Base-by-base conservation (phyloP, 441 rosid species). In the Daphne laureola region DNA sequence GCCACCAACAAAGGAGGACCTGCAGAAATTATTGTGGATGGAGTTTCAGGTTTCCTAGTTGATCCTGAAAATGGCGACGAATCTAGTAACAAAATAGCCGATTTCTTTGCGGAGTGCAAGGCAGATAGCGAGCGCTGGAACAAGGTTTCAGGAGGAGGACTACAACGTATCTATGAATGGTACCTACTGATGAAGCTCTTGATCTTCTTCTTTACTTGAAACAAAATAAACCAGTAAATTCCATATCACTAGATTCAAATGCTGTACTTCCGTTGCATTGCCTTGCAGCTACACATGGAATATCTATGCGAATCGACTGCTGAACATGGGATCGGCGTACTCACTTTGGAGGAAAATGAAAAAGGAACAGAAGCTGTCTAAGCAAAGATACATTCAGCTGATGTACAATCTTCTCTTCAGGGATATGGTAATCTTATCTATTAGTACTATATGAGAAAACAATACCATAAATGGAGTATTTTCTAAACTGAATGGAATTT, bases 1-100 rank as follows among this genome's bases (percentile, higher is more conserved):
- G 98, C 97, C 2, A 92, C 98, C 1, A 81, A 82, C 56, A 83
- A 92, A 75, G 97, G 97, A 40, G 97, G 97, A 13, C 98, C 97
- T 0, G 97, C 94, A 0, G 97, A 92, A 77, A 89, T 89, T 15
- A 84, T 89, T 16, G 84, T 92, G 12, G 94, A 92, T 66, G 92
- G 87, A 14, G 67, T 86, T 58, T 92, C 96, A 4, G 97, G 98
- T 23, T 92, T 89, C 70, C 94, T 82, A 62, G 76, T 86, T 12
- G 87, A 89, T 69, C 98, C 98, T 0, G 79, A 76, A 71, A 78
- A 82, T 54, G 97, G 97, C 0, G 88, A 89, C 5, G 87, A 80
- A 16, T 78, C 96, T 31, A 77, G 84, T 64, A 65, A 71, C 42
- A 86, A 60, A 55, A 86, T 89, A 7, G 86, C 75, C 4, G 87